Evolutionary conservation across 108 stramenopile species (phyloP).

Genomic region (Conticribra weissflogii): DNA sequence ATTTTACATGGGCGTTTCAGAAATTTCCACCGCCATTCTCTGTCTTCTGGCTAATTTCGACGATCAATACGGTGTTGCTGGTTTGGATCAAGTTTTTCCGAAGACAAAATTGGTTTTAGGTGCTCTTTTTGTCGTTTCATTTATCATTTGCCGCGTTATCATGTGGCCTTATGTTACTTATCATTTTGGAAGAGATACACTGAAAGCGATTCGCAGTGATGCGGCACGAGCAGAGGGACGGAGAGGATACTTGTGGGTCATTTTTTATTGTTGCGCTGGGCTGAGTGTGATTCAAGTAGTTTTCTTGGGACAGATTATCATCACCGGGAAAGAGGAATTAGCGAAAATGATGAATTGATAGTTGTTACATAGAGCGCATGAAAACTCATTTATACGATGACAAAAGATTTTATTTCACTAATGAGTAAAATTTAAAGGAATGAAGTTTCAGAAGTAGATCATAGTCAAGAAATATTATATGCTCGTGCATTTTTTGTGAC

Average conservation of each 20-base stretch:
- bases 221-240: constrained; percentile 52
- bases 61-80: constrained; percentile 69
- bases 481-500: too few relatives aligned
- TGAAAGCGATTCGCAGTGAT: constrained; percentile 47
- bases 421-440: too few relatives aligned
- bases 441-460: too few relatives aligned
- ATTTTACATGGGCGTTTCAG: constrained; percentile 85
- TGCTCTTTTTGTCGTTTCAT: constrained; percentile 68
- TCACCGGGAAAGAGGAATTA: constrained; percentile 69
- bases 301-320: constrained; percentile 76
- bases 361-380: too few relatives aligned
- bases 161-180: constrained; percentile 78
- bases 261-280: constrained; percentile 53
- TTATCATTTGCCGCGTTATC: constrained; percentile 75
- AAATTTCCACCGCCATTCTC: constrained; percentile 77
- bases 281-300: constrained; percentile 71
- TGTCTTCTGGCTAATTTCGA: constrained; percentile 88
- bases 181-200: constrained; percentile 67
- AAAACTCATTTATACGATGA: too few relatives aligned
- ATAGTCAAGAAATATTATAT: too few relatives aligned
- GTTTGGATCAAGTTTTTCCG: constrained; percentile 80
- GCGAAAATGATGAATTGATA: constrained; percentile 37
- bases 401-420: too few relatives aligned
- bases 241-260: constrained; percentile 49
- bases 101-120: constrained; percentile 66